phyloP scores from a whole-genome alignment of 2,329 filamentous ascomycete genomes.

The Lachnellula occidentalis region DNA sequence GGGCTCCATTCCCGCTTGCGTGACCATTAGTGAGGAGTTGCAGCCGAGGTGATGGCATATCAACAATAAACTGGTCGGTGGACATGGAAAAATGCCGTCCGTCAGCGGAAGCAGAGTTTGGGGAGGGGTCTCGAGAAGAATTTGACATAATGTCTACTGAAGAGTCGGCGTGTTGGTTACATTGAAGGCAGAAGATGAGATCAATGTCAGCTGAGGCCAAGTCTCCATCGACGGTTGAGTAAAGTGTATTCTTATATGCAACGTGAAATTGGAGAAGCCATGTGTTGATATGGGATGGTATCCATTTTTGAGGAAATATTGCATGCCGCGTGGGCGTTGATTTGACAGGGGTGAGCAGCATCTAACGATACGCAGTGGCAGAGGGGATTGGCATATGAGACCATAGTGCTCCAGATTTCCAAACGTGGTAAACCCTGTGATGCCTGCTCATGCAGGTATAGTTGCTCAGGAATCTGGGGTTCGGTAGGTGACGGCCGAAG shows the following conservation, averaged over 20 bases:
- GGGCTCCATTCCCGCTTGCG: conserved; percentile 14
- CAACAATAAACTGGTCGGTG: conserved; percentile 27
- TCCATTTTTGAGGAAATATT: conserved; percentile 22
- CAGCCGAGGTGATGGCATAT: conserved; percentile 25
- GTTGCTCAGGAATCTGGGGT: conserved; percentile 25
- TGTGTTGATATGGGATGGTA: conserved; percentile 11
- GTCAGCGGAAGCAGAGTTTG: conserved; percentile 22
- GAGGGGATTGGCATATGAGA: conserved; percentile 24
- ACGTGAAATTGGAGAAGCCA: conserved; percentile 9
- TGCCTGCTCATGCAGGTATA: conserved; percentile 27
- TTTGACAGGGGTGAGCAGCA: conserved; percentile 7
- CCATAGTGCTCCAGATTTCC: conserved; percentile 20
- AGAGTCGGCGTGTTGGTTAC: conserved; percentile 1
- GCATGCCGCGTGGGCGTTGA: conserved; percentile 19
- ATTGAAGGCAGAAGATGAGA: conserved; percentile 12
- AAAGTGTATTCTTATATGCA: conserved; percentile 9
- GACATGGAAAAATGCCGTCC: conserved; percentile 27
- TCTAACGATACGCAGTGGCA: neutral
- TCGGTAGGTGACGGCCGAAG: conserved; percentile 25
- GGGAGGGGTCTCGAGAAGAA: conserved; percentile 28
- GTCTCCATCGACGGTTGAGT: conserved; percentile 7
- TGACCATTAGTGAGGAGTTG: conserved; percentile 22
- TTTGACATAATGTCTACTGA: conserved; percentile 26
- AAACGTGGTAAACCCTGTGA: conserved; percentile 16
- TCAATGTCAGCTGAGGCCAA: conserved; percentile 3